phyloP scores from a whole-genome alignment of 176 grass and related monocot genomes.

The Cenchrus fungigraminus region DNA sequence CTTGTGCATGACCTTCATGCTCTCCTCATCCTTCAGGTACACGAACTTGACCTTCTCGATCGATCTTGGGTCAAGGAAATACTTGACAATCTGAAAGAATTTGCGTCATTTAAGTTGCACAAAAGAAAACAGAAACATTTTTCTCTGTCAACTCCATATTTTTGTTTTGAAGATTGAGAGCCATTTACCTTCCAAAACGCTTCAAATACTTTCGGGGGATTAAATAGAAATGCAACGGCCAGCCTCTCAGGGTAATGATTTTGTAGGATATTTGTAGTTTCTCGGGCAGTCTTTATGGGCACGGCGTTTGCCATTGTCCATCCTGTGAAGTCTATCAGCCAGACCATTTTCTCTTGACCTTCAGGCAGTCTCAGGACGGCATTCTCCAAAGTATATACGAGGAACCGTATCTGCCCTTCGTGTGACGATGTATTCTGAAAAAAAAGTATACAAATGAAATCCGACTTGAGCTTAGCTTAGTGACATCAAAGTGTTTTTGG shows the following conservation, averaged over 20 bases:
- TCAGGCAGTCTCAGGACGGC: constrained; percentile 69
- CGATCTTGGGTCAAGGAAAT: constrained; percentile 71
- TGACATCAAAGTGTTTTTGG: background rate
- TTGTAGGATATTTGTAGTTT: constrained; percentile 65
- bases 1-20: constrained; percentile 60
- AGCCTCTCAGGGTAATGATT: constrained; percentile 93
- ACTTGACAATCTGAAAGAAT: constrained; percentile 58
- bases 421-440: constrained; percentile 73
- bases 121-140: background rate
- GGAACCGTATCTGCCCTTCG: constrained; percentile 62
- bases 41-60: constrained; percentile 72
- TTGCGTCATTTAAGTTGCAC: background rate
- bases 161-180: background rate
- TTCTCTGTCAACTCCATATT: background rate
- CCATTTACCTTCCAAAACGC: constrained; percentile 70
- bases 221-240: constrained; percentile 65
- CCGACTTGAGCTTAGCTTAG: background rate
- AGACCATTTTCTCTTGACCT: constrained; percentile 81
- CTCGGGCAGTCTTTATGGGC: constrained; percentile 76
- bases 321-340: constrained; percentile 90
- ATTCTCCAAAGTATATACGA: constrained; percentile 87
- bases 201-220: constrained; percentile 87
- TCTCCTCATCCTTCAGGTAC: constrained; percentile 70
- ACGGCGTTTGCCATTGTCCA: constrained; percentile 73
- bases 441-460: background rate